Conservation (phyloP, 2,329 filamentous ascomycete species). For the Colletotrichum cereale region DNA sequence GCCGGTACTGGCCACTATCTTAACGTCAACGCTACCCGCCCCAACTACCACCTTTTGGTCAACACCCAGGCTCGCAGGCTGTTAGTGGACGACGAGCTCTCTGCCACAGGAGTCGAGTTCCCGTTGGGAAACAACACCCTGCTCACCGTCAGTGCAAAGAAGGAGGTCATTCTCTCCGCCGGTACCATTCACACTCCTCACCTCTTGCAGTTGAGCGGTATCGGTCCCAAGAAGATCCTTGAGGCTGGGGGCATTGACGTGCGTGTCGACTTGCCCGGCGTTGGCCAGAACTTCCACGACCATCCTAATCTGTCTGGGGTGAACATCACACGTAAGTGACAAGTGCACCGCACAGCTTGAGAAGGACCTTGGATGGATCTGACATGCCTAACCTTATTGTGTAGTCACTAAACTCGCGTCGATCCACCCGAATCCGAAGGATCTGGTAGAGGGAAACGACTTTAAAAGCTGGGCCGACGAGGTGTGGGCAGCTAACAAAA, state of each 20-base stretch:
- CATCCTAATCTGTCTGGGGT: constrained; percentile 48
- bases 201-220: constrained; percentile 58
- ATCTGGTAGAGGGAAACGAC: constrained; percentile 30
- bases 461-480: constrained; percentile 41
- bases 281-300: constrained; percentile 59
- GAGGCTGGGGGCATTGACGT: constrained; percentile 51
- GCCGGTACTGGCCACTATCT: constrained; percentile 52
- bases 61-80: constrained; percentile 52
- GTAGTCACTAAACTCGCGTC: constrained; percentile 34
- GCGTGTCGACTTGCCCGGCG: constrained; percentile 56
- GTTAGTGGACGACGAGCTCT: constrained; percentile 45
- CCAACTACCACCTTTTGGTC: constrained; percentile 51
- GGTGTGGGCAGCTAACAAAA: constrained; percentile 25
- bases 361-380: neutral
- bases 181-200: constrained; percentile 54
- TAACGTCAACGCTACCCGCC: constrained; percentile 47
- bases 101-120: constrained; percentile 51
- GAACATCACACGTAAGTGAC: constrained; percentile 37
- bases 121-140: constrained; percentile 35
- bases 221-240: constrained; percentile 54
- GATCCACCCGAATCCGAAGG: constrained; percentile 34
- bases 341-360: neutral
- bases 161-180: constrained; percentile 54
- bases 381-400: neutral
- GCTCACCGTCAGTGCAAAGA: constrained; percentile 44